These are phyloP conservation scores for Keqinozyma sinolaborantium DNA, from an alignment of 1,139 yeast species.

Conservation along the genomic window DNA sequence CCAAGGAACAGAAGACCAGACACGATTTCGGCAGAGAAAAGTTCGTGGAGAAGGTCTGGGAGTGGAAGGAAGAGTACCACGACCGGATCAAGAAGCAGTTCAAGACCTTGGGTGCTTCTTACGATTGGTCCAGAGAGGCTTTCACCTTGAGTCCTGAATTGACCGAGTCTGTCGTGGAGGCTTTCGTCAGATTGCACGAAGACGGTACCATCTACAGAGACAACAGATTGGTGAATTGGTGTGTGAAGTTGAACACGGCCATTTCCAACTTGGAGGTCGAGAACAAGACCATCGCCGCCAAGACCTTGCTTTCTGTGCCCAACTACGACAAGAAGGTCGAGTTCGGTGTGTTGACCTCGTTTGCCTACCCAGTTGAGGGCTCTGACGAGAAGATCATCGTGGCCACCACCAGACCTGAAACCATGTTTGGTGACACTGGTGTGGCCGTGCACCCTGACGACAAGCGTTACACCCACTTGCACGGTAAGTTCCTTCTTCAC, in stretches of 20 bases:
- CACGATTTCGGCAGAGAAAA: conserved; percentile 94
- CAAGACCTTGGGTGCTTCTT: conserved; percentile 88
- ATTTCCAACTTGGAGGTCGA: conserved; percentile 95
- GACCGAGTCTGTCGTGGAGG: conserved; percentile 81
- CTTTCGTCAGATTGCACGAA: conserved; percentile 86
- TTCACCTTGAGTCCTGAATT: conserved; percentile 84
- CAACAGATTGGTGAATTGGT: conserved; percentile 92
- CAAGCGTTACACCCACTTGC: conserved; percentile 86
- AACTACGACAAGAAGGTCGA: conserved; percentile 88
- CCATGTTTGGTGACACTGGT: conserved; percentile 96
- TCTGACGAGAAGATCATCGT: conserved; percentile 88
- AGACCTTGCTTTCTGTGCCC: conserved; percentile 79
- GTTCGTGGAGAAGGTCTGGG: conserved; percentile 89
- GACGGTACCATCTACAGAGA: conserved; percentile 97
- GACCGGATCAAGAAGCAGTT: conserved; percentile 79
- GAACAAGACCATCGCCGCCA: conserved; percentile 82
- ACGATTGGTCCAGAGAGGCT: conserved; percentile 93
- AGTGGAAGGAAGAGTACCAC: conserved; percentile 97
- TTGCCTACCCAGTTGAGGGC: conserved; percentile 84
- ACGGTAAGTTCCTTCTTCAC: conserved; percentile 87
- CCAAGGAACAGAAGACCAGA: conserved; percentile 82
- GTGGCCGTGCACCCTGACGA: conserved; percentile 97
- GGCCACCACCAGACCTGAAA: conserved; percentile 99
- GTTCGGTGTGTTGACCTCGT: conserved; percentile 93
- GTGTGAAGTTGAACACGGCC: conserved; percentile 91